phyloP scores from a whole-genome alignment of 2,329 filamentous ascomycete genomes.

The Aureobasidium sp. region DNA sequence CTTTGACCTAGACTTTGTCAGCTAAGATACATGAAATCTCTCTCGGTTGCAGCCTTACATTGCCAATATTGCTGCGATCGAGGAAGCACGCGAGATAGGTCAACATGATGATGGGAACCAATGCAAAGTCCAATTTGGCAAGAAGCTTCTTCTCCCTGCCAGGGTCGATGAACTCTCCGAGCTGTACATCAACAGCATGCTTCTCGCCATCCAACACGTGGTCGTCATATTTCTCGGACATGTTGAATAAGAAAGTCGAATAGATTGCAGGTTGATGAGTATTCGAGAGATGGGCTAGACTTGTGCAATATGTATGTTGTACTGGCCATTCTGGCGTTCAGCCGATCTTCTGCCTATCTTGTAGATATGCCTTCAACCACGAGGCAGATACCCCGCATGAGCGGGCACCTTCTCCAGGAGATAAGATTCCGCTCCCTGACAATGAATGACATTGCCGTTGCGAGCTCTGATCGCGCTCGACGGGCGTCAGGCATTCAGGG shows the following conservation, averaged over 20 bases:
- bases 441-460: not conserved
- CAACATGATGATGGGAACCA: slow-evolving; percentile 49
- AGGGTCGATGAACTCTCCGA: slow-evolving; percentile 32
- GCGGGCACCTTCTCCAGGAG: not conserved
- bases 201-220: slow-evolving; percentile 6
- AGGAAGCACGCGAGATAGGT: slow-evolving; percentile 50
- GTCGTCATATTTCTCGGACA: slow-evolving; percentile 10
- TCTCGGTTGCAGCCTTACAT: not conserved
- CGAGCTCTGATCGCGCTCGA: not conserved
- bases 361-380: not conserved
- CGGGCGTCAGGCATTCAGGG: not conserved
- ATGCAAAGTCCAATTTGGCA: slow-evolving; percentile 41
- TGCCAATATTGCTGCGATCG: slow-evolving; percentile 49
- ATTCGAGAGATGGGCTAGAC: not conserved
- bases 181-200: not conserved
- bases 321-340: not conserved
- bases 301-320: not conserved
- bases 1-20: slow-evolving; percentile 22
- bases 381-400: slow-evolving; percentile 1
- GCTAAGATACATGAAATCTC: not conserved
- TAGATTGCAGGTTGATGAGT: not conserved
- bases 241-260: not conserved
- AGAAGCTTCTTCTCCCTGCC: slow-evolving; percentile 42
- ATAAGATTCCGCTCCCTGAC: not conserved
- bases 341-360: slow-evolving; percentile 13